These are phyloP conservation scores for Avena eriantha DNA, from an alignment of 176 grass and related monocot species.

Conservation along the genomic window DNA sequence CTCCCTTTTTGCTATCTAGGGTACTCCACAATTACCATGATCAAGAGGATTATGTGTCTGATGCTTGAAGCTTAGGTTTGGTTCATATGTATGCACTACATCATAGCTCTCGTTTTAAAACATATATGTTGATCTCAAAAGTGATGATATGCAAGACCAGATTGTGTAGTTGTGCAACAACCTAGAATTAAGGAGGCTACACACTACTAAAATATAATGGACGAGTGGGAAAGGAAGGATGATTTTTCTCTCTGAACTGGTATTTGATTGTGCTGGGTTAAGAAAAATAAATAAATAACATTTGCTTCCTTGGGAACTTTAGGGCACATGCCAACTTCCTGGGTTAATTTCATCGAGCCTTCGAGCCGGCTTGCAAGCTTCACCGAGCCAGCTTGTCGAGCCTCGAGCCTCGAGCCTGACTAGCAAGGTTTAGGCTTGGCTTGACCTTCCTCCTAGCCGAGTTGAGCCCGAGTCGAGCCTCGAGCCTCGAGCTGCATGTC, in stretches of 20 bases:
- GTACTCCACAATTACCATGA: constrained; percentile 40
- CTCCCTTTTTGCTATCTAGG: constrained; percentile 33
- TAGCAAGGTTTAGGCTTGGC: no score
- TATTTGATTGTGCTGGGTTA: constrained; percentile 42
- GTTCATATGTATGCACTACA: constrained; percentile 35
- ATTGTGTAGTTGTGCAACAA: constrained; percentile 8
- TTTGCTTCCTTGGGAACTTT: constrained; percentile 64
- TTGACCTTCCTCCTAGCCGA: no score
- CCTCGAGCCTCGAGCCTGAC: no score
- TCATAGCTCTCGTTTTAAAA: constrained; percentile 18
- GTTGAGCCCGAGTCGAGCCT: no score
- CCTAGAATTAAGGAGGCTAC: not conserved
- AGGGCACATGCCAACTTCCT: constrained; percentile 66
- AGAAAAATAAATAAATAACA: constrained; percentile 7
- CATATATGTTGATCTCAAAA: constrained; percentile 29
- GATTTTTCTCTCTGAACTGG: constrained; percentile 24
- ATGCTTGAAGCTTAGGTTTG: constrained; percentile 57
- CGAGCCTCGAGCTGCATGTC: no score
- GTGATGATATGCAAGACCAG: constrained; percentile 13
- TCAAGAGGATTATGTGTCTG: constrained; percentile 38
- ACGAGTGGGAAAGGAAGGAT: constrained; percentile 31
- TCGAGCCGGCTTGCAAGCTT: no score
- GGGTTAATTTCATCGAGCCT: no score
- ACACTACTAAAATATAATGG: not conserved
- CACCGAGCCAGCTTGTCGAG: no score